Base-by-base conservation (phyloP, 805 yeast genomes). In the Candida rishiriensis region DNA sequence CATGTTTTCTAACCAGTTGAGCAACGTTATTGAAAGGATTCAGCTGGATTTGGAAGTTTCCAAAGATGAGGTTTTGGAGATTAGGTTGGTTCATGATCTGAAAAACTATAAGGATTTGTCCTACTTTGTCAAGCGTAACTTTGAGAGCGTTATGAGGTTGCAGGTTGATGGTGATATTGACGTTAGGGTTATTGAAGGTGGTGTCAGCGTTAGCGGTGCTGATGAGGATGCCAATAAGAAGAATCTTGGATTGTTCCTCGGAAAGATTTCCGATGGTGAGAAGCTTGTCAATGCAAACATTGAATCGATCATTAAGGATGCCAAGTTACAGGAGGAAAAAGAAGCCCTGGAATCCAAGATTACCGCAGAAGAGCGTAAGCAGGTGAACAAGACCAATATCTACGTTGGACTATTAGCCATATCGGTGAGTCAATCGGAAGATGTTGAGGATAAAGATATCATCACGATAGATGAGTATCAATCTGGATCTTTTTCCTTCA, bases 261-360 rank as follows among this genome's bases (percentile, higher is more conserved):
- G 97, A 9, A 84, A 85, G 50, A 56, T 80, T 1, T 76, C 80
- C 36, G 95, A 88, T 61, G 97, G 93, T 12, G 95, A 86, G 56
- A 91, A 93, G 62, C 75, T 93, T 47, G 85, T 95, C 34, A 73
- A 78, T 55, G 98, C 97, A 3, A 90, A 88, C 59, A 73, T 91
- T 54, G 96, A 88, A 29, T 79, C 81, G 42, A 79, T 82, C n/a
- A 74, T 83, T 41, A 55, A 51, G 17, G 36, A 33, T n/a, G 46
- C 39, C 36, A 21, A 39, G 28, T 10, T 26, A 26, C 9, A 11
- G 7, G 31, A 37, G 14, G 39, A 43, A n/a, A 36, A 17, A 12
- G 33, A 41, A 13, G 26, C 26, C 26, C 7, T 21, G 26, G 52
- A 47, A 26, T 42, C 39, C 5, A 37, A 38, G 39, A 38, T 32